Conservation (phyloP, 2,329 filamentous ascomycete genomes). For the Scopulariopsis brevicaulis region DNA sequence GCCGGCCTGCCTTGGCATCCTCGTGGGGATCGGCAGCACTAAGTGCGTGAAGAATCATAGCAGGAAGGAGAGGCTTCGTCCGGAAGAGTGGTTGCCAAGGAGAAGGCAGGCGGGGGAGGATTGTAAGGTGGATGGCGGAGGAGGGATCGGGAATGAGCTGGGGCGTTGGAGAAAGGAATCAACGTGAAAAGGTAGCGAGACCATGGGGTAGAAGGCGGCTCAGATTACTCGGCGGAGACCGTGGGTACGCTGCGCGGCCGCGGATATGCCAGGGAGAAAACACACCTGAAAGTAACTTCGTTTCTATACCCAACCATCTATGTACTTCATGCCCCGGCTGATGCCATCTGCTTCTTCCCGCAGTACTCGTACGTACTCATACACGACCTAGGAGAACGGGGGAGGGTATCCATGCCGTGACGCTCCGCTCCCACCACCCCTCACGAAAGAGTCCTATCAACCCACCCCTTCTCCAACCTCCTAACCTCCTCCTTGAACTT, state of each 20-base stretch:
- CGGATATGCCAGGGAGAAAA: not conserved
- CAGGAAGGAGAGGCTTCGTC: constrained; percentile 54
- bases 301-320: constrained; percentile 8
- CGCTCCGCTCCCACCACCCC: not conserved
- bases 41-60: constrained; percentile 59
- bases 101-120: not conserved
- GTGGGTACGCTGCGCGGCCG: not conserved
- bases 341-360: not conserved
- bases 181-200: constrained; percentile 19
- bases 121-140: constrained; percentile 39
- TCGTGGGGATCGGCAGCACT: constrained; percentile 63
- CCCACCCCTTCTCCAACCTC: constrained; percentile 75
- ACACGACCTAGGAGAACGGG: constrained; percentile 5
- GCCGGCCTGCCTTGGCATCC: constrained; percentile 52
- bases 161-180: constrained; percentile 43
- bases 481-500: constrained; percentile 82
- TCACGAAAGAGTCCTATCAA: constrained; percentile 62
- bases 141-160: constrained; percentile 42
- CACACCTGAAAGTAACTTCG: not conserved
- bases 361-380: constrained; percentile 1
- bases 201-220: constrained; percentile 6
- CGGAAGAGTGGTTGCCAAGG: constrained; percentile 19
- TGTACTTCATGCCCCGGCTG: constrained; percentile 5
- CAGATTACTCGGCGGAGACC: no score
- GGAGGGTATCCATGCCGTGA: not conserved